Evolutionary conservation across 805 yeast genomes (phyloP), one percentile per base, ranked within the genome.

Genomic region (Ogataea nonfermentans): DNA sequence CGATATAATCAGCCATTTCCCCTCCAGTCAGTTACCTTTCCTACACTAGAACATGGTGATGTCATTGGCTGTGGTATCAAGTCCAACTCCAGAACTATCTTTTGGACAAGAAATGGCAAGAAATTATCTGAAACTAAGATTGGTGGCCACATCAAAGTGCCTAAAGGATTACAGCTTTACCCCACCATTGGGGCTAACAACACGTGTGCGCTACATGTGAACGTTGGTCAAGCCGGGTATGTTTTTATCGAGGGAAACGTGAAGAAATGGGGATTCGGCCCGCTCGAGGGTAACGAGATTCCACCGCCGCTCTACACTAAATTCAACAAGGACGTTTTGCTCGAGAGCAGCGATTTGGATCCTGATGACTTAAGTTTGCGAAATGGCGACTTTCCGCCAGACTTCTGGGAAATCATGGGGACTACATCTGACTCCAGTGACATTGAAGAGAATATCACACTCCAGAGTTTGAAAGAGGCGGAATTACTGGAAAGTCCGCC

Each of bases 251-350:
- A 90, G 57, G 96, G 87, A 2, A 88, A 89, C 57, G 95, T 90
- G 26, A 89, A 89, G 59, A 88, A 85, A 59, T 89, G 96, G 96
- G 95, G 96, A 5, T 82, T 84, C 53, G 96, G 95, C n/a, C 91
- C 93, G 3, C 71, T 83, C 27, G 85, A 82, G 49, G 99, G 98
- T 1, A 76, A 73, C 34, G 83, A 89, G 43, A 83, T 95, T 3
- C 95, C 98, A 4, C 96, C 98, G 3, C 99, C 99, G 1, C 82
- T 93, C 8, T 91, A 91, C 63, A 85, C 86, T 34, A 78, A 81
- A 41, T 89, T 81, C 53, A 79, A 77, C 31, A 80, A 80, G 32
- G 96, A 90, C 57, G 78, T 89, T 4, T 62, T 91, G 38, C 64
- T 91, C 20, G 96, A 84, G 53, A 55, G 63, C 33, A 71, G 78